Base-by-base conservation (phyloP, 2,329 filamentous ascomycete genomes). In the Hypoxylon rubiginosum region DNA sequence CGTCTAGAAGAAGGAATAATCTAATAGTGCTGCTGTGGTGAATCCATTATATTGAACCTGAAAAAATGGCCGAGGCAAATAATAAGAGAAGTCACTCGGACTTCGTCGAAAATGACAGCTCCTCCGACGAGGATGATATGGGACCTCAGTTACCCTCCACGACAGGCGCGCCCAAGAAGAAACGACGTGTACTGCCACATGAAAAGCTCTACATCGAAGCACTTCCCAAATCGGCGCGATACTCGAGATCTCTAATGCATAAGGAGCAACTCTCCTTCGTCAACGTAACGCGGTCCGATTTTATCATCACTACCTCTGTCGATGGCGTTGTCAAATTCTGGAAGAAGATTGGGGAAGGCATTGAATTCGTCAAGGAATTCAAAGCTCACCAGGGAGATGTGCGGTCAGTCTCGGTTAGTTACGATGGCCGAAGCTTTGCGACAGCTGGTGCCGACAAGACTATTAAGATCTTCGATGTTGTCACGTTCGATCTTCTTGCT, bases 241-340 rank as follows among this genome's bases (percentile, higher is more conserved):
- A 99, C 81, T 97, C 92, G 63, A 97, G 94, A 76, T 98, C 96
- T 49, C 85, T 99, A 75, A 99, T 99, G 97, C 96, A 99, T 86
- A 94, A 95, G 82, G 96, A 99, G 72, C 94, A 97, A 81, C 82
- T 99, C 53, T 88, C 91, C 62, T 98, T 94, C 75, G 88, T 93
- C 68, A 97, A 91, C 11, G 90, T 97, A 78, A 97, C 97, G 0
- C 94, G 94, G 64, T 97, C 95, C 64, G 96, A 98, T 72, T 99
- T 99, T 77, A 84, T 99, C 39, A 96, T 99, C 68, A 99, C 96
- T 0, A 93, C 92, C 66, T 98, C 96, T 0, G 82, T 92, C 46
- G 96, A 99, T 77, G 97, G 97, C n/a, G 91, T 95, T 0, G 95
- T 98, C 72, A 99, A 99, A 80, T 99, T 99, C 79, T 99, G 96